Evolutionary conservation across 2,329 filamentous ascomycete species (phyloP), one percentile per base, ranked within the genome.

Genomic region (Fusarium pseudograminearum): DNA sequence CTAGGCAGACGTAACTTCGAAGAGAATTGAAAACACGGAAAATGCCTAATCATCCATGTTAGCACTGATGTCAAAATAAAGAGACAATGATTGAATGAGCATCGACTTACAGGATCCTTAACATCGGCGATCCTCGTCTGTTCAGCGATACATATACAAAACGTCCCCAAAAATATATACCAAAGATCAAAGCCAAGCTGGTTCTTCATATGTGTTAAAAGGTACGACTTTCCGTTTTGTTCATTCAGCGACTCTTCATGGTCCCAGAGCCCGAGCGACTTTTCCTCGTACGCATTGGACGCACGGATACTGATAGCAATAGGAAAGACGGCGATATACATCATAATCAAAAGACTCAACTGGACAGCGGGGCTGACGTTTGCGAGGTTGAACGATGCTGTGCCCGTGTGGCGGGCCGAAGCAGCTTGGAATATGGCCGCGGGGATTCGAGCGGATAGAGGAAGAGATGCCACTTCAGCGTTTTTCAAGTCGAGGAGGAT

Each of bases 311-410:
- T 87, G 48, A 90, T 87, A 15, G 86, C 86, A 22, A 89, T 85
- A 0, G 88, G 88, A 53, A 87, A 88, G 5, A 86, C 82, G 10
- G 84, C 84, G 40, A 90, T 89, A 74, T 89, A 90, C 87, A 90
- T 90, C 87, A 90, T 90, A 24, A 88, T 81, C 0, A 89, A 79
- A 55, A 88, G 85, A 26, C 87, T 83, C 9, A 89, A 82, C 66
- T 88, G 87, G 2, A 89, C 82, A 5, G 82, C 83, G 4, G 87
- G 85, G 28, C 83, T 85, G 4, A 89, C 79, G 2, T 74, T 75
- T 0, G 84, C 75, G 14, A 88, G 81, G 18, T 79, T 74, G 26
- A 88, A 87, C 70, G 78, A 85, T 77, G 80, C 83, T 77, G 71
- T 86, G 76, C 61, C 86, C 75, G 76, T 81, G 77, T 73, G 87